These are phyloP conservation scores for Amoebophrya sp. DNA, from an alignment of 169 alveolate species.

Conservation along the genomic window DNA sequence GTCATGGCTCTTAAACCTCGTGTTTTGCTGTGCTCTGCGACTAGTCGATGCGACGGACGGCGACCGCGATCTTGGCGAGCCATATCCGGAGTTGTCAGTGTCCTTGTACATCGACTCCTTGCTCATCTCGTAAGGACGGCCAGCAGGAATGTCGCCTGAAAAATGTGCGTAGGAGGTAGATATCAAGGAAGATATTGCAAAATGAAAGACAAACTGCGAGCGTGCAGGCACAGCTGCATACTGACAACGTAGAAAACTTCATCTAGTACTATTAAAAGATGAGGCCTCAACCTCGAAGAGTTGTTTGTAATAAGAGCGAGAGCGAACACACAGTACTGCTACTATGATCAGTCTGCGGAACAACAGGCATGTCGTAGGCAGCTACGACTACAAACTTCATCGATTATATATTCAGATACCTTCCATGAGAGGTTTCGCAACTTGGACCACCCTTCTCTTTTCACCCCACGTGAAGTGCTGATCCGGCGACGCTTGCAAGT, in stretches of 20 bases:
- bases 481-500: not conserved
- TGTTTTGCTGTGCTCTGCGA: not conserved
- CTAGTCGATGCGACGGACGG: not conserved
- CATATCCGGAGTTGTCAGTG: not conserved
- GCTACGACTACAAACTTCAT: not conserved
- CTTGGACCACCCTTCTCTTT: too few species aligned
- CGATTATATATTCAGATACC: not conserved
- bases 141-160: not conserved
- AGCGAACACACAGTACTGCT: too few species aligned
- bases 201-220: too few species aligned
- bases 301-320: too few species aligned
- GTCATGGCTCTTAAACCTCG: not conserved
- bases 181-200: too few species aligned
- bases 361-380: not conserved
- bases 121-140: not conserved
- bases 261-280: too few species aligned
- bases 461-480: not conserved
- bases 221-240: too few species aligned
- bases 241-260: too few species aligned
- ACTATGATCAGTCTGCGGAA: too few species aligned
- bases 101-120: not conserved
- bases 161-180: not conserved
- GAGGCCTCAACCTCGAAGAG: too few species aligned
- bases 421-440: not conserved
- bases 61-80: not conserved